These are phyloP conservation scores for Dryadomyces quercivorus DNA, from an alignment of 2,329 filamentous ascomycete species.

Conservation along the genomic window DNA sequence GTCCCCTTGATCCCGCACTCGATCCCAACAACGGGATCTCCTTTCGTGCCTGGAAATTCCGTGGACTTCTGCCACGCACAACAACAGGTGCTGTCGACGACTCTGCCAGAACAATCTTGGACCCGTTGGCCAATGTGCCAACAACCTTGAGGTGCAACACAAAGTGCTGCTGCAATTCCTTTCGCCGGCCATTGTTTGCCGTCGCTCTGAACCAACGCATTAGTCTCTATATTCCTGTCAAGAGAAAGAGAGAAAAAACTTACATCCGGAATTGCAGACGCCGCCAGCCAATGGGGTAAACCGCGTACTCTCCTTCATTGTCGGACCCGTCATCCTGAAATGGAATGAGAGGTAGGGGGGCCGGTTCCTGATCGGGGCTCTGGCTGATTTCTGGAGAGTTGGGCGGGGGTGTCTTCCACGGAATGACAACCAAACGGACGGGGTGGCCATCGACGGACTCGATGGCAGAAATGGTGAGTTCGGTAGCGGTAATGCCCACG, in stretches of 20 bases:
- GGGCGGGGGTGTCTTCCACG: slow-evolving; percentile 90
- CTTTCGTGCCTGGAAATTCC: slow-evolving; percentile 90
- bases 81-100: slow-evolving; percentile 84
- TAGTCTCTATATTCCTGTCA: not conserved
- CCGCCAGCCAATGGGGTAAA: slow-evolving; percentile 90
- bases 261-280: slow-evolving; percentile 79
- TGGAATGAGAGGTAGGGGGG: slow-evolving; percentile 62
- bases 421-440: slow-evolving; percentile 90
- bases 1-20: slow-evolving; percentile 65
- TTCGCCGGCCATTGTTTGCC: slow-evolving; percentile 87
- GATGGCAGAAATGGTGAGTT: slow-evolving; percentile 81
- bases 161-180: slow-evolving; percentile 95
- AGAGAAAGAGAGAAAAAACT: slow-evolving; percentile 17
- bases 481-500: slow-evolving; percentile 68
- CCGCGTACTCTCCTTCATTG: slow-evolving; percentile 67
- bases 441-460: slow-evolving; percentile 89
- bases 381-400: slow-evolving; percentile 57
- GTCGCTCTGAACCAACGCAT: slow-evolving; percentile 50
- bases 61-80: slow-evolving; percentile 80
- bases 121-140: slow-evolving; percentile 72
- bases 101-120: slow-evolving; percentile 70
- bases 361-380: slow-evolving; percentile 69
- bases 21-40: slow-evolving; percentile 77
- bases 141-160: slow-evolving; percentile 77
- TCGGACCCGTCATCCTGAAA: slow-evolving; percentile 47